A percentile compares a stretch with the other conserved stretches of the same genome.
These are phyloP conservation scores for Suillus weaverae DNA, from an alignment of 768 basidiomycete genomes.

Conservation along the genomic window DNA sequence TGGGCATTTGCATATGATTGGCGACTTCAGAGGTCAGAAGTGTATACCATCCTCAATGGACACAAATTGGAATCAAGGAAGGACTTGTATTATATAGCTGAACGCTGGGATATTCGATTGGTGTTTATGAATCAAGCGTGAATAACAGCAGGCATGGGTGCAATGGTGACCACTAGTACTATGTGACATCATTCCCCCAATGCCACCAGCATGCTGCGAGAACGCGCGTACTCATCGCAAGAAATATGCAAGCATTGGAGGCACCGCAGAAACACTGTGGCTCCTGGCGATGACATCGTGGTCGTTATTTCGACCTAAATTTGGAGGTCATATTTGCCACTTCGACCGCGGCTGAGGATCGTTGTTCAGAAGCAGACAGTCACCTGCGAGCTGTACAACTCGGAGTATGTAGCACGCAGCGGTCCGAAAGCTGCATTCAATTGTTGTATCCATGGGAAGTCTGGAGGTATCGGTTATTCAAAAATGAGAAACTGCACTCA, in stretches of 20 bases:
- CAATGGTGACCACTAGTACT: neutral
- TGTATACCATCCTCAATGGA: neutral
- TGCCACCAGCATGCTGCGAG: neutral
- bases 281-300: neutral
- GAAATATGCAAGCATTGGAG: neutral
- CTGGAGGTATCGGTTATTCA: no score
- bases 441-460: no score
- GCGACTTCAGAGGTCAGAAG: no score
- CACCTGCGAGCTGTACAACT: no score
- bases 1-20: conserved; percentile 44
- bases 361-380: no score
- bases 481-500: no score
- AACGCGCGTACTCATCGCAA: neutral
- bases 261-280: neutral
- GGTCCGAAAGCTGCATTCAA: no score
- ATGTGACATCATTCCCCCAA: neutral
- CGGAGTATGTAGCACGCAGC: no score
- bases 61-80: no score
- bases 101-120: neutral
- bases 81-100: neutral
- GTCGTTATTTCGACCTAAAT: neutral
- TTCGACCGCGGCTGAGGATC: neutral
- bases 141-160: neutral
- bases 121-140: neutral
- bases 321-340: neutral